Base-by-base conservation (phyloP, 371 early-diverging fungal species). In the Apophysomyces ossiformis region DNA sequence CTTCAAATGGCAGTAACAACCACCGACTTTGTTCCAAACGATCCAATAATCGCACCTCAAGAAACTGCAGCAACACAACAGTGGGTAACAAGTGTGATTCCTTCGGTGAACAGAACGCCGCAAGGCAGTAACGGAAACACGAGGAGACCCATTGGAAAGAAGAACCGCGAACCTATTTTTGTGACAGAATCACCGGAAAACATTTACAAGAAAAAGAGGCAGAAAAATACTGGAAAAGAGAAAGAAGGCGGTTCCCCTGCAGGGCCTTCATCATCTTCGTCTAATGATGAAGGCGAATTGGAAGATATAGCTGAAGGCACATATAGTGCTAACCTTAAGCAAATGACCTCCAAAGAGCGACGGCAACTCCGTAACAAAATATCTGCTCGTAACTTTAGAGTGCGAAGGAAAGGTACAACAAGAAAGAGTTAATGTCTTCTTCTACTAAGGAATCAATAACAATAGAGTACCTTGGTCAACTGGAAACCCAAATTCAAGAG, bases 341-440 rank as follows among this genome's bases (percentile, higher is more conserved):
- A 85, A 60, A 73, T 93, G 73, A 81, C 90, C 1, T 84, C 93
- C 12, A 93, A 92, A 74, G 93, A 95, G 71, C 87, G 94, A 21
- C 83, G 95, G 37, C 94, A 94, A 71, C 73, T 95, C 56, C 85
- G 95, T 18, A 95, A 95, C 79, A 95, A 95, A 69, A 88, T 95
- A 39, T 93, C 93, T 8, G 96, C 96, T 6, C 81, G 96, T 64
- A 93, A 93, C 73, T 95, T 95, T 70, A 85, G 96, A 57, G 89
- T 90, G 38, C 86, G 95, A 50, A 84, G 94, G 75, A 95, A 95
- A 82, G 93, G 92, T 92, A 83, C 76, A 72, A 63, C 6, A 16
- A 13, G 9, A 58, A n/a, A 18, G 13, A 56, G 1, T 4, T 5
- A 16, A 18, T 11, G 39, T 4, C 57, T 59, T 44, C 62, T 41